These are phyloP conservation scores for Phytophthora constricta DNA, from an alignment of 352 stramenopile species.

Conservation along the genomic window DNA sequence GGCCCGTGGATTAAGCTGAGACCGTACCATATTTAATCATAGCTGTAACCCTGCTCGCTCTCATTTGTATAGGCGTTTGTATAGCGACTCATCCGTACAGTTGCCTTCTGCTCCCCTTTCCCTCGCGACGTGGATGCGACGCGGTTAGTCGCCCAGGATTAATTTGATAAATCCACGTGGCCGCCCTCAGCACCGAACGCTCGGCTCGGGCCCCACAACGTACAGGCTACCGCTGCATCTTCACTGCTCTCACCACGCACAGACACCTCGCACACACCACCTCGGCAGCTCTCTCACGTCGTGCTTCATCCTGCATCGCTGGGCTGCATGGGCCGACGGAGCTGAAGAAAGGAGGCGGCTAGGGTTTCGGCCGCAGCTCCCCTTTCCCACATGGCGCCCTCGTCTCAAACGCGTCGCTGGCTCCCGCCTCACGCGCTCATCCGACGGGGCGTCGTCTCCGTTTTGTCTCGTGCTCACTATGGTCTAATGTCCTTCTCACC, in stretches of 20 bases:
- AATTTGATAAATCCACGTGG: constrained; percentile 1
- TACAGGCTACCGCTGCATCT: no score
- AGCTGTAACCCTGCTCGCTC: neutral
- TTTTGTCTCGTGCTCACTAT: no score
- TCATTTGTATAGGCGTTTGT: neutral
- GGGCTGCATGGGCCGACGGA: no score
- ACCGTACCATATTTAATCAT: neutral
- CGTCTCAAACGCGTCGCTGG: constrained; percentile 33
- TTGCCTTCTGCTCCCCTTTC: neutral
- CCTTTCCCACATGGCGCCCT: constrained; percentile 11
- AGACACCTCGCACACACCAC: neutral
- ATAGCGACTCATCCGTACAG: neutral
- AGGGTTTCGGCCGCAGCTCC: constrained; percentile 10
- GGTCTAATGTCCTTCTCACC: neutral
- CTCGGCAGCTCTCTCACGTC: neutral
- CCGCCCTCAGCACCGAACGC: neutral
- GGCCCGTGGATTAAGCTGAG: constrained; percentile 3
- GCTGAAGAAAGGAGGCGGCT: constrained; percentile 3
- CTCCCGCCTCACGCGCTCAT: constrained; percentile 24
- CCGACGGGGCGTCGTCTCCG: constrained; percentile 6
- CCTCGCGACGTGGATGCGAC: neutral
- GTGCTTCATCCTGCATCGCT: neutral
- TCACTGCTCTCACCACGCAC: no score
- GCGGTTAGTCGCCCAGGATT: neutral
- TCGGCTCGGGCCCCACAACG: no score